Base-by-base conservation (phyloP, 2,329 filamentous ascomycete genomes). In the Alternaria rosae region DNA sequence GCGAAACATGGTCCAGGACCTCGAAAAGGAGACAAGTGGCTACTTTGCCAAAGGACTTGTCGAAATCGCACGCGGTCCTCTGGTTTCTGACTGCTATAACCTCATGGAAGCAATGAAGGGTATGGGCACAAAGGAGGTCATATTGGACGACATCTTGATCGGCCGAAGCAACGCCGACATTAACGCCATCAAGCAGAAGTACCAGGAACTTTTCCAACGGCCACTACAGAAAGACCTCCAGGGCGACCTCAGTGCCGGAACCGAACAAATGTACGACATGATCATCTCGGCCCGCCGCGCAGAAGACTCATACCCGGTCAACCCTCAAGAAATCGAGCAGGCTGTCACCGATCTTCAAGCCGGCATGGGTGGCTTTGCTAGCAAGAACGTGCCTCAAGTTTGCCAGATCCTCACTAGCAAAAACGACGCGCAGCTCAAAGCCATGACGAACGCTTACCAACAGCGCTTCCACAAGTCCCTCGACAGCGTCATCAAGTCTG, bases 91-190 rank as follows among this genome's bases (percentile, higher is more conserved):
- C 76, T 90, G 91, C 5, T 84, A 89, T 72, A 86, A 88, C 55
- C 82, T 95, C 9, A 84, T 89, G 72, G 85, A 90, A 2, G 90
- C 93, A 1, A 89, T 97, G 82, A 84, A 88, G 51, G 93, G 94
- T 0, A 77, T 88, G 1, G 95, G 95, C 8, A 98, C 94, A 1
- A 97, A 97, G 72, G 94, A 98, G 76, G 83, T 84, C 57, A 84
- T 95, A 1, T 84, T 99, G 52, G 95, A 97, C 76, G 94, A 98
- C 70, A 86, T 97, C 6, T 85, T 98, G 3, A 86, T 97, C 5
- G 86, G 89, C 9, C 88, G 94, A 35, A 91, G 89, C 35, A 98
- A 98, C 73, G 93, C 93, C 32, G 94, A 98, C 71, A 84, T 99
- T 41, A 86, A 88, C 56, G 92, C 92, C 41, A 97, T 99, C 84